These are phyloP conservation scores for Saposhnikovia divaricata DNA, from an alignment of 129 eudicot genomes.

Conservation along the genomic window DNA sequence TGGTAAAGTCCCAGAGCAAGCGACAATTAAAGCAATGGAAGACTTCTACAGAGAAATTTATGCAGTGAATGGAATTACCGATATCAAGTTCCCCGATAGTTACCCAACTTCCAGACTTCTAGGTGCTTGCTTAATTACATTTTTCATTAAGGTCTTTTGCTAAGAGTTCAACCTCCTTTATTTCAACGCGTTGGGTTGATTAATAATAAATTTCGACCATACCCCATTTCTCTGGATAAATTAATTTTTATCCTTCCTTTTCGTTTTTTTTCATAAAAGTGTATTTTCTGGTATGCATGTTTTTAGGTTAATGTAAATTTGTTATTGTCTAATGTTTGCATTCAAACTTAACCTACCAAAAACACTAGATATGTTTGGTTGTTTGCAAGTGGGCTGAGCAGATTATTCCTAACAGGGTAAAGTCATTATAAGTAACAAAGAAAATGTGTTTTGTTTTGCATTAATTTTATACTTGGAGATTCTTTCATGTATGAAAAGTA, in stretches of 20 bases:
- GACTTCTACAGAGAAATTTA: slow-evolving; percentile 82
- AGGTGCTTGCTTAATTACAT: slow-evolving; percentile 28
- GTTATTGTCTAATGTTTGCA: background rate
- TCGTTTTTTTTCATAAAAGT: too few relatives aligned
- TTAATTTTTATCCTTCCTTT: background rate
- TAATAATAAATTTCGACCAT: background rate
- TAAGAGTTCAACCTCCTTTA: background rate
- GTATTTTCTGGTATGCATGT: background rate
- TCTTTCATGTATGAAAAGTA: background rate
- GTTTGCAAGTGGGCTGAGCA: background rate
- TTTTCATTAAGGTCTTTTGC: background rate
- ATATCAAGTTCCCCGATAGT: slow-evolving; percentile 79
- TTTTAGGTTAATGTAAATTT: background rate
- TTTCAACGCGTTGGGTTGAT: background rate
- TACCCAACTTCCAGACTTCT: slow-evolving; percentile 81
- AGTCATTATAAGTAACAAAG: background rate
- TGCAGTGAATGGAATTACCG: slow-evolving; percentile 72
- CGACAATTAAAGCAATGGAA: slow-evolving; percentile 92
- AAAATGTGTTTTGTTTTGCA: slow-evolving; percentile 9
- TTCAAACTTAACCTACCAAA: background rate
- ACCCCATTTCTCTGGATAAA: background rate
- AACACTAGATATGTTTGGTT: background rate
- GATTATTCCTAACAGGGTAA: background rate
- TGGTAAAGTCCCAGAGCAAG: slow-evolving; percentile 74
- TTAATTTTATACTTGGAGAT: background rate